Conservation (phyloP, 495 filamentous ascomycete species). For the Barbatosphaeria neglecta region DNA sequence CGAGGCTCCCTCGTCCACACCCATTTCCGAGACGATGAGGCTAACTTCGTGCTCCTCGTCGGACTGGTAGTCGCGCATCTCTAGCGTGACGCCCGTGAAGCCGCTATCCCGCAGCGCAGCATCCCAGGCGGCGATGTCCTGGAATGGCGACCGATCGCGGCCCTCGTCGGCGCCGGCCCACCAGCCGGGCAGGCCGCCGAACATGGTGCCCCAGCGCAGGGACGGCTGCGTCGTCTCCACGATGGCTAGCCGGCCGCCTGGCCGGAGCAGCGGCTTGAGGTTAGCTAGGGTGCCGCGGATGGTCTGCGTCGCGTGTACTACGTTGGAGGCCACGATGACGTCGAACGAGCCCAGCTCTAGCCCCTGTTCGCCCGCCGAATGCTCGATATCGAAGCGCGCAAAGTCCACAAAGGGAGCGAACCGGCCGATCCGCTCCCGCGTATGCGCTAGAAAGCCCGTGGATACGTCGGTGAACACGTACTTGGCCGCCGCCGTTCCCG, state of each 20-base stretch:
- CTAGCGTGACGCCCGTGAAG: slow-evolving; percentile 25
- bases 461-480: slow-evolving; percentile 41
- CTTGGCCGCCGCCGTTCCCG: neutral
- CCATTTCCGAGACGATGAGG: neutral
- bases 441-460: slow-evolving; percentile 27
- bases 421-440: neutral
- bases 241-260: slow-evolving; percentile 15
- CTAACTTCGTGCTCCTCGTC: neutral
- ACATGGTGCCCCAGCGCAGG: neutral
- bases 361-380: slow-evolving; percentile 8
- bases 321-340: slow-evolving; percentile 22
- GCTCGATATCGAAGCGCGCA: slow-evolving; percentile 11
- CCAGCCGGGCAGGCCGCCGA: slow-evolving; percentile 34
- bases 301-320: slow-evolving; percentile 28
- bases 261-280: slow-evolving; percentile 14
- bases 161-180: slow-evolving; percentile 33
- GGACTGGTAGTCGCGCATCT: neutral
- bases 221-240: slow-evolving; percentile 5
- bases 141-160: slow-evolving; percentile 17
- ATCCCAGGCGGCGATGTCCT: slow-evolving; percentile 27
- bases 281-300: slow-evolving; percentile 19
- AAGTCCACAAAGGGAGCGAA: slow-evolving; percentile 4
- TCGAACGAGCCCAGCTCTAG: slow-evolving; percentile 14
- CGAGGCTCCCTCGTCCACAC: neutral
- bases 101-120: slow-evolving; percentile 15